Evolutionary conservation across 306 rosid species (phyloP).

Genomic region (Rosa chinensis): DNA sequence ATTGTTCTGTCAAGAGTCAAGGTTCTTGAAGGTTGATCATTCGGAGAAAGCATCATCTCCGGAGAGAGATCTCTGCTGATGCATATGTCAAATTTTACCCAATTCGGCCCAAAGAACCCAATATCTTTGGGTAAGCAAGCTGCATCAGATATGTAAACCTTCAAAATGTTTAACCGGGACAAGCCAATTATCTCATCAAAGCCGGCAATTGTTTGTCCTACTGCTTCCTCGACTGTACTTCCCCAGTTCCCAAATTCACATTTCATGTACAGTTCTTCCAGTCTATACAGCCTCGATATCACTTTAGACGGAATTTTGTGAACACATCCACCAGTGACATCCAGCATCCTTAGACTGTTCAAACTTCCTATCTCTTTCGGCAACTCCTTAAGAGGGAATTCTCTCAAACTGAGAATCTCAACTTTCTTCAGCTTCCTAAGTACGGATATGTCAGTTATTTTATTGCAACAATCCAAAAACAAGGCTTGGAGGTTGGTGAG

Average conservation of each 20-base stretch:
- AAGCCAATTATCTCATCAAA: neutral
- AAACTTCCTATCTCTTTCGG: neutral
- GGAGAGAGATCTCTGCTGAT: neutral
- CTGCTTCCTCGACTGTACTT: neutral
- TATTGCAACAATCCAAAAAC: constrained; percentile 3
- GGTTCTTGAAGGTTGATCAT: neutral
- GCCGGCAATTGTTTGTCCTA: neutral
- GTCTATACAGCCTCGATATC: neutral
- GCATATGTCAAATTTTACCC: neutral
- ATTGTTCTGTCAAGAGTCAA: neutral
- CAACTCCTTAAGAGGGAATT: neutral
- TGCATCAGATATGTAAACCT: constrained; percentile 1
- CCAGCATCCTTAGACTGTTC: constrained; percentile 1
- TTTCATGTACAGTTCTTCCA: constrained; percentile 6
- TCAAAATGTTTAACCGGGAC: neutral
- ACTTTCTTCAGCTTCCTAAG: neutral
- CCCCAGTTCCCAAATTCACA: neutral
- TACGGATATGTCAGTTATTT: neutral
- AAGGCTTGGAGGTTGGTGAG: neutral
- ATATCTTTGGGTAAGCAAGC: neutral
- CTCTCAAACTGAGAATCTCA: constrained; percentile 13
- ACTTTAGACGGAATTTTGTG: neutral
- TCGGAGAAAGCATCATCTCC: neutral
- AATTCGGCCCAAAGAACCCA: neutral
- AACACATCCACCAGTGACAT: neutral